Evolutionary conservation across 257 asterid genomes (phyloP), one percentile per base, ranked within the genome.

Genomic region (Penstemon davidsonii): DNA sequence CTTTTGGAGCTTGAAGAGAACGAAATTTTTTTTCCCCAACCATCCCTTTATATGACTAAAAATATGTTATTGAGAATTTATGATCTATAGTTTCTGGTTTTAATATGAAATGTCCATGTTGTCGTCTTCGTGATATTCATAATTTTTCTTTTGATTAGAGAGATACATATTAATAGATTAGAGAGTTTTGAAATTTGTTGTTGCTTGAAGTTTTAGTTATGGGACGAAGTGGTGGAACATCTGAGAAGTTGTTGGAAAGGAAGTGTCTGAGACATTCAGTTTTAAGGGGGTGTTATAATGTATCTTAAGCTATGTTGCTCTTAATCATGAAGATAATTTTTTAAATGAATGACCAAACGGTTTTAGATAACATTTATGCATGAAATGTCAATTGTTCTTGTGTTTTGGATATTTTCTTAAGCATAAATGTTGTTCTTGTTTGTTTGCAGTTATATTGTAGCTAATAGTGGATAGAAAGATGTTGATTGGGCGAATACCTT

Each of bases 81-180:
- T 64, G 77, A 55, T 43, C 42, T 51, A 46, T 60, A 44, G 45
- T 66, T 55, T 55, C 42, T 47, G 41, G 55, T 49, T 62, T 42
- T 4, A 8, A 10, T 61, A 42, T 42, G 39, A 43, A 37, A 33
- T 19, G 67, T 44, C 42, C 52, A 25, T 5, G 10, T 2, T 25
- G 33, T 25, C 33, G 33, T 25, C 2, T 25, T 25, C 2, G 33
- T 25, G 33, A 25, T 25, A 25, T 25, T 25, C 33, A 44, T 12
- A 5, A 13, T 7, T 45, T 9, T 45, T 45, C 13, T 44, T 44
- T 8, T 10, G n/a, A 9, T 49, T 19, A 8, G 46, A 38, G 66
- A 37, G 43, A 4, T 43, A 13, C 43, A 61, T 6, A 45, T 45
- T 25, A 44, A 9, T 62, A 5, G 52, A 39, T 4, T 19, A 8